phyloP scores from a whole-genome alignment of 345 rosid genomes.

The Brassica juncea region DNA sequence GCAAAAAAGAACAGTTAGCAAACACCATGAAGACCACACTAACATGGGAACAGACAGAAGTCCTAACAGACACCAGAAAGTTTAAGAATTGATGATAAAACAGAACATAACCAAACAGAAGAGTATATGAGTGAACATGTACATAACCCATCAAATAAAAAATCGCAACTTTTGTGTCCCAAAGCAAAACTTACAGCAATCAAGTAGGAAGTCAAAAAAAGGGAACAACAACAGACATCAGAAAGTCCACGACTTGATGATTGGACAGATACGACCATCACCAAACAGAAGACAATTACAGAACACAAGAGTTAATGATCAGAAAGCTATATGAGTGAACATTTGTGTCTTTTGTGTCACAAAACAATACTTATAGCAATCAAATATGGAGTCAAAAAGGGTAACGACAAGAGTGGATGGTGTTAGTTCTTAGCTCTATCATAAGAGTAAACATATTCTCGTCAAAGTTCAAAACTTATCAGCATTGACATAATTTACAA shows the following conservation, averaged over 20 bases:
- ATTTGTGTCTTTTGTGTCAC: not conserved
- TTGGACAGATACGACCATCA: not conserved
- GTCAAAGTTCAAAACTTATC: not conserved
- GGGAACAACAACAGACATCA: not conserved
- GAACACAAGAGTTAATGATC: not conserved
- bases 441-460: not conserved
- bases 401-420: not conserved
- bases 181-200: too few species aligned
- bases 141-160: too few species aligned
- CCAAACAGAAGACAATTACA: not conserved
- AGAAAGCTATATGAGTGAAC: too few species aligned
- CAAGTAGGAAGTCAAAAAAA: too few species aligned
- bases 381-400: not conserved
- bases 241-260: not conserved
- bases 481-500: not conserved
- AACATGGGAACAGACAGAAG: not conserved
- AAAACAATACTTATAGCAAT: not conserved
- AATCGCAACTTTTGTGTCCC: too few species aligned
- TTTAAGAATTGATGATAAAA: too few species aligned
- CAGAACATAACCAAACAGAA: too few species aligned
- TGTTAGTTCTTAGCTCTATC: not conserved
- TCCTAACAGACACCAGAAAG: too few species aligned
- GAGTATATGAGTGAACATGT: too few species aligned
- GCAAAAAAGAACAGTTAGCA: not conserved
- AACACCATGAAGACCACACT: not conserved